Percentiles rank a stretch among this genome's conserved stretches.
These are phyloP conservation scores for Trametes meyenii DNA, from an alignment of 768 basidiomycete genomes.

Conservation along the genomic window DNA sequence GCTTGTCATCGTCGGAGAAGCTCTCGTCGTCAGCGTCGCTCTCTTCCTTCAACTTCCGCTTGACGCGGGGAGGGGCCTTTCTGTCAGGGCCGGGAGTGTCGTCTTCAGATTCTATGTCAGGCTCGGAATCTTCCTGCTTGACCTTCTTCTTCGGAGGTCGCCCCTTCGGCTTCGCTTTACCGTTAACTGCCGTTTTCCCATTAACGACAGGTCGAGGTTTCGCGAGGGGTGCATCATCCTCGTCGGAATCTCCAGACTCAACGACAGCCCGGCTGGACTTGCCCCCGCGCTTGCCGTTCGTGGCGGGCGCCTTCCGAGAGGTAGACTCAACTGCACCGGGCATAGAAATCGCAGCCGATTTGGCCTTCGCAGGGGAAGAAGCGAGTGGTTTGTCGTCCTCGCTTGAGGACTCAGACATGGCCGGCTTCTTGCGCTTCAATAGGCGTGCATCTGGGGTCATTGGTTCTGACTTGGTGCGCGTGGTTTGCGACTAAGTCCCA, in stretches of 20 bases:
- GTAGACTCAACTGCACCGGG: slow-evolving; percentile 45
- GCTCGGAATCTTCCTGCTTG: slow-evolving; percentile 35
- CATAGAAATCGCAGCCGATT: slow-evolving; percentile 43
- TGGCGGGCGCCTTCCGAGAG: slow-evolving; percentile 34
- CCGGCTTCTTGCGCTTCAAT: slow-evolving; percentile 63
- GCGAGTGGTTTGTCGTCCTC: slow-evolving; percentile 76
- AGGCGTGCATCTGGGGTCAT: slow-evolving; percentile 34
- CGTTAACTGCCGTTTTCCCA: slow-evolving; percentile 35
- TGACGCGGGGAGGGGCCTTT: slow-evolving; percentile 34
- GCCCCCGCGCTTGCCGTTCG: slow-evolving; percentile 40
- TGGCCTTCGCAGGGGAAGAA: slow-evolving; percentile 65
- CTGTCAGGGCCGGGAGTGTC: slow-evolving; percentile 35
- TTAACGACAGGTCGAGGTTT: slow-evolving; percentile 51
- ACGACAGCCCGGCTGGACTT: slow-evolving; percentile 38
- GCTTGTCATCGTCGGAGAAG: slow-evolving; percentile 47
- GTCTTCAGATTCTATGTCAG: slow-evolving; percentile 33
- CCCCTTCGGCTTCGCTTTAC: slow-evolving; percentile 46
- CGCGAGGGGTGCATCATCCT: slow-evolving; percentile 45
- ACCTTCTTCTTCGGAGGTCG: slow-evolving; percentile 61
- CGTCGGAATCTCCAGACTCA: slow-evolving; percentile 43
- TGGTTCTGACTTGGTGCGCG: slow-evolving; percentile 48
- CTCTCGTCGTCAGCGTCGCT: slow-evolving; percentile 48
- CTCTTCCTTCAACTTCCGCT: slow-evolving; percentile 52
- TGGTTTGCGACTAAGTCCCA: slow-evolving; percentile 53
- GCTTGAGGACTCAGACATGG: slow-evolving; percentile 59